Evolutionary conservation across 441 rosid genomes (phyloP).

Genomic region (Capsella rubella): DNA sequence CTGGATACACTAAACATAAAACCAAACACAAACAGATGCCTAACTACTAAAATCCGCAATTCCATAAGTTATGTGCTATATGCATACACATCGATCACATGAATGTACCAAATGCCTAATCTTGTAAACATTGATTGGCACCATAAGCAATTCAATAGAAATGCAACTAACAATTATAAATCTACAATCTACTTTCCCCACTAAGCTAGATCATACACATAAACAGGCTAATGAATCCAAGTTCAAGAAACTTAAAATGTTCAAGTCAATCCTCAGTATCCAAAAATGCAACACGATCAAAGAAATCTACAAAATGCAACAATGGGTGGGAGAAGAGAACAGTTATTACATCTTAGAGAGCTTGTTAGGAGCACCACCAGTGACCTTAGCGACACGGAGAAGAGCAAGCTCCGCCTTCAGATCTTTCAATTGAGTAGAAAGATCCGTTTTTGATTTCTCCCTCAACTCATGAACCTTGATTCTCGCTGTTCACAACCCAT

Average conservation of each 20-base stretch:
- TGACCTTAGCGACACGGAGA: slow-evolving; percentile 1
- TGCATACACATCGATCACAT: neutral
- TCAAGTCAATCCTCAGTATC: too few species aligned
- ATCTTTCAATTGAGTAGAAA: neutral
- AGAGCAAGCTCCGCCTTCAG: neutral
- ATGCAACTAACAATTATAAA: neutral
- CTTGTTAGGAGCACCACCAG: slow-evolving; percentile 1
- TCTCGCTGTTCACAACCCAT: neutral
- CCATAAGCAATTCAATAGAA: neutral
- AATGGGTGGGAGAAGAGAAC: neutral
- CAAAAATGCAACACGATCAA: neutral
- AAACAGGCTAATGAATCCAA: neutral
- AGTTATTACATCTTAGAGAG: slow-evolving; percentile 2
- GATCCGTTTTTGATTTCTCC: neutral
- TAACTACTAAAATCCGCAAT: neutral
- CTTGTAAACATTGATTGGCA: neutral
- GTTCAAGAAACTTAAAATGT: neutral
- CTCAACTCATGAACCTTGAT: slow-evolving; percentile 13
- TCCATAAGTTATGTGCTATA: neutral
- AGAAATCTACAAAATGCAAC: neutral
- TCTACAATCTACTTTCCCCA: too few species aligned
- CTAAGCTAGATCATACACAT: neutral
- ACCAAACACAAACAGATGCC: too few species aligned
- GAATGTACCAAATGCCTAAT: neutral
- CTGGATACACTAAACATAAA: neutral